Evolutionary conservation across 495 filamentous ascomycete genomes (phyloP), one percentile per base, ranked within the genome.

Genomic region (Penicillium nucicola): DNA sequence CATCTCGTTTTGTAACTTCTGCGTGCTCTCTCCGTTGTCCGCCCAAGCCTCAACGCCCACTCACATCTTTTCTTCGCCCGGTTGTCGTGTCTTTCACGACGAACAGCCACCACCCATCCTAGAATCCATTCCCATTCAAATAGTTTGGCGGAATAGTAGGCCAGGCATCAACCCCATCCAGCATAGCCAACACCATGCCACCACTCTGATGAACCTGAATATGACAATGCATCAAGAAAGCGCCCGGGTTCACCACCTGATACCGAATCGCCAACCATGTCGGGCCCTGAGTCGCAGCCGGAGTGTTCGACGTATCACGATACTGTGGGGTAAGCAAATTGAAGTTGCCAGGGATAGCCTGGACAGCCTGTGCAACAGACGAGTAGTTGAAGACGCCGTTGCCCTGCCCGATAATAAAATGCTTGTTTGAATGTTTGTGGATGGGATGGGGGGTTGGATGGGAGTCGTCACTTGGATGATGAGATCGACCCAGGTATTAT

Each of bases 391-490:
- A 86, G 0, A 39, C 50, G 0, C 80, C 81, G 0, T 37, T 48
- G 2, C 79, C 81, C 30, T 61, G 48, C 1, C 83, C 83, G 46
- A 85, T 77, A 22, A 77, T 61, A 52, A 75, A 83, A 47, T 70
- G 76, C 49, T 83, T 84, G 60, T 78, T 84, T 17, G 74, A 77
- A 62, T 86, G 82, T 57, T 85, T 85, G 65, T 86, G 82, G 42
- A 86, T 78, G 0, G 78, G 76, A 47, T 86, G 83, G 74, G 61
- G 0, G 74, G 67, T 42, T 70, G 60, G 4, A 74, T 48, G 7
- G 68, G 56, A 1, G 60, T 55, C 10, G 50, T 42, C 1, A 69
- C 61, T 32, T 69, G 59, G 31, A 82, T 62, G 32, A 85, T 66
- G n/a, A 85, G 39, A 52, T 85, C 82, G 6, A 85, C 65, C 80